These are phyloP conservation scores for Candida easanensis DNA, from an alignment of 805 yeast genomes.

Conservation along the genomic window DNA sequence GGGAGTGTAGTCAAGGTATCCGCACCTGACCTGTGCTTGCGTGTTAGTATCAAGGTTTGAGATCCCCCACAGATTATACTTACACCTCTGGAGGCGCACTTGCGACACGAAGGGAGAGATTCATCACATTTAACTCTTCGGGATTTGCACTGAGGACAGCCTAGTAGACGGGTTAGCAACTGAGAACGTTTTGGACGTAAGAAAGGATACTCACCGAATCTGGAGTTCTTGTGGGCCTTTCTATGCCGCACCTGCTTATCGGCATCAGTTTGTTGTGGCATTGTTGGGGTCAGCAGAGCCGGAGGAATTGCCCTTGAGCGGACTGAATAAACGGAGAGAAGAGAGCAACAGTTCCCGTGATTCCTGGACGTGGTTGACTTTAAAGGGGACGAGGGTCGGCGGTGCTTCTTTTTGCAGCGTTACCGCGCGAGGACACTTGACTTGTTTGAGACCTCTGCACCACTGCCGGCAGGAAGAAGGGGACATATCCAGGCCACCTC, in stretches of 20 bases:
- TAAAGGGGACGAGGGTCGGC: no score
- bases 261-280: neutral
- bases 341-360: no score
- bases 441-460: no score
- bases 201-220: neutral
- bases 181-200: neutral
- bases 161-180: conserved; percentile 28
- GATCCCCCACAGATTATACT: conserved; percentile 3
- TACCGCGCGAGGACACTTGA: no score
- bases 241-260: neutral
- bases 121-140: conserved; percentile 65
- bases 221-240: conserved; percentile 1
- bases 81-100: conserved; percentile 35
- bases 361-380: no score
- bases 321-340: no score
- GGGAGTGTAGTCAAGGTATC: conserved; percentile 19
- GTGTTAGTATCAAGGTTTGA: neutral
- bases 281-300: no score
- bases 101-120: conserved; percentile 49
- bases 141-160: conserved; percentile 64
- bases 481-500: no score
- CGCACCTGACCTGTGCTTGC: conserved; percentile 13
- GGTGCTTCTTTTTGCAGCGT: no score
- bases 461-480: no score
- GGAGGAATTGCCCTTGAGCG: no score